Evolutionary conservation across 106 monocot species (phyloP), one percentile per base, ranked within the genome.

Genomic region (Phalaenopsis equestris): DNA sequence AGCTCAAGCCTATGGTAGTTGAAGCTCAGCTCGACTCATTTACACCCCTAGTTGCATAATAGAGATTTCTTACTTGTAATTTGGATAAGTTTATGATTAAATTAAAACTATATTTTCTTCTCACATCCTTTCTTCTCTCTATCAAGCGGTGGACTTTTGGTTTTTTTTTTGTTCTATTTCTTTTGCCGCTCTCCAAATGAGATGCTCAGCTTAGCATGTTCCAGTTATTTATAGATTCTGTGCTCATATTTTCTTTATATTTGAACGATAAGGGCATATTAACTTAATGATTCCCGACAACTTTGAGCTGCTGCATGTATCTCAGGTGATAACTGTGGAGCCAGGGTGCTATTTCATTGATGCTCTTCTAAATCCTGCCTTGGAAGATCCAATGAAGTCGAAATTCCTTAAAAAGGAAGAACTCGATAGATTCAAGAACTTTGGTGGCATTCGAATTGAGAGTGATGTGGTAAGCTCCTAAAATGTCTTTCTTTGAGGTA

Each of bases 301-400:
- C 4, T 3, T 61, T 21, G 18, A n/a, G 10, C 21, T 21, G 4
- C n/a, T n/a, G 21, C 81, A 18, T 86, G 9, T 36, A 43, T 72
- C 83, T 79, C 81, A 99, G 98, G 94, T 99, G 77, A 93, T 98
- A 37, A 98, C 98, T 2, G 94, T 94, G 79, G 98, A 99, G 83
- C 98, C 94, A 74, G 98, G 98, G 47, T 99, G 94, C 82, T 99
- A 94, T 65, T 99, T 99, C 86, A 94, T 94, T 80, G 89, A 94
- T 81, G 91, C 92, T 83, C 80, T 99, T 74, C 84, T 99, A 41
- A 70, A 74, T 83, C 94, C 89, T 52, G 92, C 94, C 6, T 68
- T 87, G 79, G 85, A 88, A 87, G 80, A 88, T 85, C 67, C 88
- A 75, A 76, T 72, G 41, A 90, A 72, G 17, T 85, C 90, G 12